A percentile compares a stretch with the other conserved stretches of the same genome.
These are phyloP conservation scores for Fusarium graminum DNA, from an alignment of 2,329 filamentous ascomycete genomes.

Conservation along the genomic window DNA sequence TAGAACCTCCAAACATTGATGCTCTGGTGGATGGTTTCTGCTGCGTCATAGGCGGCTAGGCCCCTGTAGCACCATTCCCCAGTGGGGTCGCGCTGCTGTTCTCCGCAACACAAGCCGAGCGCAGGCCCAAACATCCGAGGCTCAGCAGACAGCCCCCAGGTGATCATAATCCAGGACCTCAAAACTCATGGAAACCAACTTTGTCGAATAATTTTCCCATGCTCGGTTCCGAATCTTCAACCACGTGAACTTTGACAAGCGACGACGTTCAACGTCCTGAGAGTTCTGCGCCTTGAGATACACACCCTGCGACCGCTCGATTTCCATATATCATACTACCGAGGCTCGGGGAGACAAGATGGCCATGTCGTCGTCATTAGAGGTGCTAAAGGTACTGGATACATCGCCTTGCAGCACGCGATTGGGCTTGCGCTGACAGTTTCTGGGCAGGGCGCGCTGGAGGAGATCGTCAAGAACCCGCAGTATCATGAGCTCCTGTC, in stretches of 20 bases:
- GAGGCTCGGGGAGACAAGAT: conserved; percentile 44
- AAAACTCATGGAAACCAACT: conserved; percentile 28
- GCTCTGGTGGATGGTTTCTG: conserved; percentile 14
- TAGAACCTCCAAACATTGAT: conserved; percentile 17
- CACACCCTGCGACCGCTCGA: conserved; percentile 24
- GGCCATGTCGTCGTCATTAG: conserved; percentile 48
- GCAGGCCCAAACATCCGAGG: conserved; percentile 41
- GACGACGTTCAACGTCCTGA: conserved; percentile 36
- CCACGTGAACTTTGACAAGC: conserved; percentile 26
- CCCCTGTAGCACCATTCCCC: conserved; percentile 14
- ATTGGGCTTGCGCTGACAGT: conserved; percentile 25
- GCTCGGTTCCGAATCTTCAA: conserved; percentile 13
- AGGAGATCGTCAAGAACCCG: conserved; percentile 84
- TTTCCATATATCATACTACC: conserved; percentile 33
- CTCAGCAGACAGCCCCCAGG: conserved; percentile 39
- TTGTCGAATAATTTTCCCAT: conserved; percentile 26
- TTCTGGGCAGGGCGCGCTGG: conserved; percentile 70
- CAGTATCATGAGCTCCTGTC: conserved; percentile 86
- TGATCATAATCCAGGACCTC: conserved; percentile 33
- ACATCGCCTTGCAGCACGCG: background rate
- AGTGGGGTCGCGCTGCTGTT: conserved; percentile 26
- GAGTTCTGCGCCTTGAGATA: conserved; percentile 10
- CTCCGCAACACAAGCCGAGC: conserved; percentile 45
- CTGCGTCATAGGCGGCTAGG: conserved; percentile 39
- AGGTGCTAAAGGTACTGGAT: conserved; percentile 49